phyloP scores from a whole-genome alignment of 2,329 filamentous ascomycete species.

The Colletotrichum salicis region DNA sequence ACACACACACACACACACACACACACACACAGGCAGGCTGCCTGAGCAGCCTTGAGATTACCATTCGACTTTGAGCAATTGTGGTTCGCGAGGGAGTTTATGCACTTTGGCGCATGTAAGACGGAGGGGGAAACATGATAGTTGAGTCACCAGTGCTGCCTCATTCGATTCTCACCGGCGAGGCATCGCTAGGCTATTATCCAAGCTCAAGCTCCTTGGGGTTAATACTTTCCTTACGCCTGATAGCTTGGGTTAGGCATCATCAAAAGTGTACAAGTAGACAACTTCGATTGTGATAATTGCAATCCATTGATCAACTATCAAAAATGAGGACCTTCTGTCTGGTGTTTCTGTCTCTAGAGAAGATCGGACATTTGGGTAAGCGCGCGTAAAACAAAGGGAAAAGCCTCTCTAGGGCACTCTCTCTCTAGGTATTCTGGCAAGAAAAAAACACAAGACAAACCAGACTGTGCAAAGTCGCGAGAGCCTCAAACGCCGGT shows the following conservation, averaged over 20 bases:
- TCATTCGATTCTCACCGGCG: neutral
- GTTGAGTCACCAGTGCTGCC: neutral
- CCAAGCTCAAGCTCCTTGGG: too few species aligned
- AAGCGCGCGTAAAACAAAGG: neutral
- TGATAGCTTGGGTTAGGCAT: neutral
- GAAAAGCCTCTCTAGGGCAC: constrained; percentile 7
- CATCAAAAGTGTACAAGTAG: too few species aligned
- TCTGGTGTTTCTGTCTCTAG: neutral
- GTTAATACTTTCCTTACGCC: too few species aligned
- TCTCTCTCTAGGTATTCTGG: constrained; percentile 30
- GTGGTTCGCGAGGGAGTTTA: neutral
- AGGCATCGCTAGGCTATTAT: too few species aligned
- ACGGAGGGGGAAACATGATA: neutral
- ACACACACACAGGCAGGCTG: neutral
- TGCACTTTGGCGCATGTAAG: neutral
- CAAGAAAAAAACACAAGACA: neutral
- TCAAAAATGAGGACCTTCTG: neutral
- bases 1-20: too few species aligned
- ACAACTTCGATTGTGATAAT: neutral
- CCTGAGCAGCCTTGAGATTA: neutral
- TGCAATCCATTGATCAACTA: neutral
- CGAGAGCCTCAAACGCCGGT: neutral
- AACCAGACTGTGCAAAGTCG: neutral
- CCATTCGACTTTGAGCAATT: neutral
- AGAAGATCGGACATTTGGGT: neutral